A percentile compares a stretch with the other conserved stretches of the same genome.
Conservation (phyloP, 2,329 filamentous ascomycete species). For the Beauveria bassiana region DNA sequence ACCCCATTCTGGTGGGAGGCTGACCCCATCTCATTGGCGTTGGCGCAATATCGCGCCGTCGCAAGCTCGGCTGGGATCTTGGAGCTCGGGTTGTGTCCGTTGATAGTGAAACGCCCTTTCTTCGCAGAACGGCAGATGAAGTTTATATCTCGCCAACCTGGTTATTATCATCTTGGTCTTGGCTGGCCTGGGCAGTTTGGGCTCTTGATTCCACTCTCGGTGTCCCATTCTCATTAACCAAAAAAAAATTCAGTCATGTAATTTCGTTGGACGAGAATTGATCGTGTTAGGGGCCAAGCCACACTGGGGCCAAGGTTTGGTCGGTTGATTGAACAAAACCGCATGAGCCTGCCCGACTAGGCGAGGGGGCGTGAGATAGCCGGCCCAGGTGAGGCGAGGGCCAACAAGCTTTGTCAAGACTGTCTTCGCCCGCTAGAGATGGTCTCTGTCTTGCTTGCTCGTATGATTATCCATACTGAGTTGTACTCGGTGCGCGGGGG, state of each 20-base stretch:
- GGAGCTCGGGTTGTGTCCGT: background rate
- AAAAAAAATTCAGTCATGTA: background rate
- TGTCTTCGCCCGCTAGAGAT: background rate
- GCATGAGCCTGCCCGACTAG: background rate
- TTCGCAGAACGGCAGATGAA: background rate
- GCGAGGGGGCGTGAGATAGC: background rate
- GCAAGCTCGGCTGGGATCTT: background rate
- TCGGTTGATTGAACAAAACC: background rate
- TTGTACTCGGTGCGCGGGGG: background rate
- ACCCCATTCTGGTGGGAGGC: background rate
- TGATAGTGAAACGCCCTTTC: background rate
- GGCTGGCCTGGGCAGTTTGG: no score
- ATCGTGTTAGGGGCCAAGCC: slow-evolving; percentile 7
- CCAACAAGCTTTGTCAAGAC: background rate
- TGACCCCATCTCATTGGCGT: background rate
- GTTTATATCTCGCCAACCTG: no score
- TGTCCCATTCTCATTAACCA: background rate
- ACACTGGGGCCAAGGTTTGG: background rate
- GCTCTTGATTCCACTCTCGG: background rate
- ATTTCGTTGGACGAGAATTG: background rate
- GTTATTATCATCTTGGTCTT: no score
- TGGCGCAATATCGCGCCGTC: slow-evolving; percentile 1
- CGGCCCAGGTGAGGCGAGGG: slow-evolving; percentile 1
- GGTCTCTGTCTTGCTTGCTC: background rate
- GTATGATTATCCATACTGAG: background rate